Evolutionary conservation across 768 basidiomycete genomes (phyloP), one percentile per base, ranked within the genome.

Genomic region (Chlorophyllum brunneum): DNA sequence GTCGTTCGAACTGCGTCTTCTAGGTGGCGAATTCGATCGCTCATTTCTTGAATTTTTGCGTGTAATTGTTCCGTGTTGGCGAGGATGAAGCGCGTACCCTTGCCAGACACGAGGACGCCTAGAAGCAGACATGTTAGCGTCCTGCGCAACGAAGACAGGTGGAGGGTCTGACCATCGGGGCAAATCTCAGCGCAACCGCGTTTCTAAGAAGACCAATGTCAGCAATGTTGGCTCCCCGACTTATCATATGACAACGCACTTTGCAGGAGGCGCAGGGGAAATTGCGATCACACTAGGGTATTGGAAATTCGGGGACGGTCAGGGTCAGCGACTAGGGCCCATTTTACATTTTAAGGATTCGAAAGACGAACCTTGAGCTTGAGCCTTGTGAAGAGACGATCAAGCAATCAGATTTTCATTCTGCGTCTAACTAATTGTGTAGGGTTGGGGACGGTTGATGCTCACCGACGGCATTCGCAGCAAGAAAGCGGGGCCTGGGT

Each of bases 1-100:
- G 61, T 49, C 6, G 64, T 46, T 38, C 58, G 63, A 20, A 85
- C 65, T 3, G 80, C 80, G 43, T 81, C 81, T 61, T 85, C 83
- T 38, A 85, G 75, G 48, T 74, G 67, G 54, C 81, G 77, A 59
- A 85, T 83, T 37, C 83, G 78, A 54, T 80, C 77, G 61, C 81
- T 82, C 81, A 85, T 83, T 55, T 81, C 78, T 37, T 80, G 77
- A 6, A 85, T 85, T 65, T 83, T 85, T 18, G 70, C 63, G 56
- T 85, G 83, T 10, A 84, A 70, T 58, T 82, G 81, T 59, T 84
- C 82, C 9, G 82, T 83, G 60, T 83, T 83, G 44, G 82, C 82
- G 44, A 85, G 76, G 59, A 84, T 81, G 56, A 83, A 84, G 63
- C 82, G 79, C 48, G 81, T 83, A 47, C 82, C 82, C 62, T 82